A percentile compares a stretch with the other conserved stretches of the same genome.
Evolutionary conservation across 352 stramenopile genomes (phyloP).

Genomic region (Peronospora belbahrii): DNA sequence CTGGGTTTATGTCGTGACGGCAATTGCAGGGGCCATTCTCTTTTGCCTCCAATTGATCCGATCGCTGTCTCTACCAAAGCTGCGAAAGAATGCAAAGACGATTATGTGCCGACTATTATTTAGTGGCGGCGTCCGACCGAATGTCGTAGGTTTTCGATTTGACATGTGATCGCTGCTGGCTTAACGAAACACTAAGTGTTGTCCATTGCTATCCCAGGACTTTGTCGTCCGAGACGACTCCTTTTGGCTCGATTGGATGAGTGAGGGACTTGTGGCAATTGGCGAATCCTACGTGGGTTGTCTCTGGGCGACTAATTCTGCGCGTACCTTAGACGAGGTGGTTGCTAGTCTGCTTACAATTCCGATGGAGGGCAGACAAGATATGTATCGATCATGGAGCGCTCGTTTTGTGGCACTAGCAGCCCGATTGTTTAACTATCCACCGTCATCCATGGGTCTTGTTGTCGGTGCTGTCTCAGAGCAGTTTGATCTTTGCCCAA

Average conservation of each 20-base stretch:
- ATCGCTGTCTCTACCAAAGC: conserved; percentile 63
- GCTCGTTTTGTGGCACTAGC: conserved; percentile 66
- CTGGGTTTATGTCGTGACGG: conserved; percentile 67
- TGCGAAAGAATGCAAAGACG: conserved; percentile 51
- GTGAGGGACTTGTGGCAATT: conserved; percentile 72
- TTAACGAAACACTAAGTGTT: background rate
- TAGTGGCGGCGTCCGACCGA: conserved; percentile 50
- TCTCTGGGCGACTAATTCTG: conserved; percentile 53
- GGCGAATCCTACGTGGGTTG: conserved; percentile 75
- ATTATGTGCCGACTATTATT: conserved; percentile 70
- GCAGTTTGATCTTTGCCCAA: conserved; percentile 65
- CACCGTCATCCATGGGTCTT: conserved; percentile 55
- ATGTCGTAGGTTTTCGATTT: conserved; percentile 27
- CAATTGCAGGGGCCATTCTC: conserved; percentile 46
- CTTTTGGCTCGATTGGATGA: conserved; percentile 86
- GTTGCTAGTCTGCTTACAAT: conserved; percentile 72
- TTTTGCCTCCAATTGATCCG: conserved; percentile 60
- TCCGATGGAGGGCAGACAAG: conserved; percentile 67
- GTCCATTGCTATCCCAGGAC: conserved; percentile 34
- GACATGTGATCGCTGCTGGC: background rate
- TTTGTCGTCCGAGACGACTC: conserved; percentile 72
- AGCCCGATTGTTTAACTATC: conserved; percentile 71
- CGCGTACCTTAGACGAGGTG: conserved; percentile 57
- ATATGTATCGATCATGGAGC: conserved; percentile 84
- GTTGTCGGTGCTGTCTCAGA: conserved; percentile 61